Conservation (phyloP, 2,329 filamentous ascomycete genomes). For the Fonsecaea erecta region DNA sequence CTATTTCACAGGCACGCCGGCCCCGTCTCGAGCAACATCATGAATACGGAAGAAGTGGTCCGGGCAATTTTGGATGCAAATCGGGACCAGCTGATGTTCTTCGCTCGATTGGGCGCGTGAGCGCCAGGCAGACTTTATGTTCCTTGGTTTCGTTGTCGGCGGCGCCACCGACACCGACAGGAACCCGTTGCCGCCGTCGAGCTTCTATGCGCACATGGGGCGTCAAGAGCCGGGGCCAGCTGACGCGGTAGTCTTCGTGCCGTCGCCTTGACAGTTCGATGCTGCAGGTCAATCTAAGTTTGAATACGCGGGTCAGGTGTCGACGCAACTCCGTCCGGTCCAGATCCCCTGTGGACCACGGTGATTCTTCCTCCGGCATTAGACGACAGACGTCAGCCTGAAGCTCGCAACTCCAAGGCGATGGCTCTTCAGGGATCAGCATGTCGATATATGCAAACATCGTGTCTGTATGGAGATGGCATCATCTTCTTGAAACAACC, state of each 20-base stretch:
- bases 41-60: constrained; percentile 97
- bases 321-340: background rate
- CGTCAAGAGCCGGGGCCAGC: background rate
- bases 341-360: background rate
- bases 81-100: constrained; percentile 96
- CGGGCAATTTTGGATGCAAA: constrained; percentile 98
- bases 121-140: background rate
- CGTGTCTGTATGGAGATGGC: no score
- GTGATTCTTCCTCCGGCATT: background rate
- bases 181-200: background rate
- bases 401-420: no score
- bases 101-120: constrained; percentile 53
- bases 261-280: background rate
- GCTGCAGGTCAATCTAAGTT: background rate
- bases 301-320: background rate
- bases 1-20: no score
- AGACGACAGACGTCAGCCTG: background rate
- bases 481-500: no score
- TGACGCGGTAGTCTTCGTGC: background rate
- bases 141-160: background rate
- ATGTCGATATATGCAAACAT: constrained; percentile 2
- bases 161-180: background rate
- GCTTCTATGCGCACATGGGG: background rate
- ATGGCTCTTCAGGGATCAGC: no score
- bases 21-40: constrained; percentile 91